Evolutionary conservation across 768 basidiomycete species (phyloP).

Genomic region (Lyophyllum shimeji): DNA sequence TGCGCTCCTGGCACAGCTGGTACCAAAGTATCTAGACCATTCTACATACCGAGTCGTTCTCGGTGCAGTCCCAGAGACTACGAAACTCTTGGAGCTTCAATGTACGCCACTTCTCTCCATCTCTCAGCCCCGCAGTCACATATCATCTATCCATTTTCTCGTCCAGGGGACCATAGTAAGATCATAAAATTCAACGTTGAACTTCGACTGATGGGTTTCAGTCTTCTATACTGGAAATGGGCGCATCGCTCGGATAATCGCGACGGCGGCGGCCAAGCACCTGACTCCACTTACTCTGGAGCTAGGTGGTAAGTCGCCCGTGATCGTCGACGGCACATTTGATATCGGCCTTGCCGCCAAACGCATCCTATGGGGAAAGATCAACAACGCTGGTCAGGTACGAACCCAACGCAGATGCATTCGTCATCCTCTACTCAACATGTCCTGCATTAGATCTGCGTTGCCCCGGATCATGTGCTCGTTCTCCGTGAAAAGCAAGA

Average conservation of each 20-base stretch:
- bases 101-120: constrained; percentile 31
- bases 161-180: constrained; percentile 29
- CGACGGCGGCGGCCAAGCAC: constrained; percentile 51
- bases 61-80: constrained; percentile 59
- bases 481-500: constrained; percentile 41
- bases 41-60: constrained; percentile 54
- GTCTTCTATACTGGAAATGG: constrained; percentile 50
- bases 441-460: constrained; percentile 55
- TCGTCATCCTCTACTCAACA: background rate
- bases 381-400: constrained; percentile 64
- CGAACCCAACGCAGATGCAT: background rate
- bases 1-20: constrained; percentile 47
- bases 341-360: constrained; percentile 48
- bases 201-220: background rate
- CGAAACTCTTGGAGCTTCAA: constrained; percentile 47
- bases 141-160: background rate
- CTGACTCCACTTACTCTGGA: constrained; percentile 58
- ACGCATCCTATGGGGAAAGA: constrained; percentile 68
- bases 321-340: constrained; percentile 36
- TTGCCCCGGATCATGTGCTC: constrained; percentile 51
- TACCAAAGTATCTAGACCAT: constrained; percentile 52
- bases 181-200: background rate
- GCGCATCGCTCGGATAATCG: constrained; percentile 46
- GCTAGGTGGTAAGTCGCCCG: constrained; percentile 53
- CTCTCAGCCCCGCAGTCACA: background rate